Evolutionary conservation across 768 basidiomycete genomes (phyloP), one percentile per base, ranked within the genome.

Genomic region (Rickenella mellea): DNA sequence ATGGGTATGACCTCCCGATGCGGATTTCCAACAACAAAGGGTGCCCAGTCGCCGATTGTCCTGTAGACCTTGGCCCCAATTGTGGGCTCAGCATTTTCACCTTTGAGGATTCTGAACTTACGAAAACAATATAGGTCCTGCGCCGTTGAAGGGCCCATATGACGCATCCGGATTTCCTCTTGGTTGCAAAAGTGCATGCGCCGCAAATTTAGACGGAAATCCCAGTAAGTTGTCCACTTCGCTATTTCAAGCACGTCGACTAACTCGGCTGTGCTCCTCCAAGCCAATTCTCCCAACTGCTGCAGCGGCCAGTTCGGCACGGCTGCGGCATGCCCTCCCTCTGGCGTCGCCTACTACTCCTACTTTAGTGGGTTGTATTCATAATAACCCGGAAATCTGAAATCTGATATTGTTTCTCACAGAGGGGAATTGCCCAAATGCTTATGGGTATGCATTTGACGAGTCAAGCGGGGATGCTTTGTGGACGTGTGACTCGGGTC

Each of bases 281-380:
- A 32, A 75, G 76, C 48, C 26, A 70, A 83, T 60, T 78, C 77
- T 19, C 57, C 67, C 4, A 78, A 81, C 52, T 83, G 81, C 57
- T 84, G 81, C 63, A 70, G 70, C 12, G 82, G 82, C 8, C 56
- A 54, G 30, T 63, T 70, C 58, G 59, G 57, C 55, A 77, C 73
- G 4, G 57, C 76, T 1, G 57, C 51, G 8, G 80, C 77, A 0
- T 83, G 80, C 55, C 79, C 77, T 11, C 48, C 63, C 10, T 71
- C 71, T 3, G 64, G 63, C 17, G 65, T 68, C 7, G 47, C 40
- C 15, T 64, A 58, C 15, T 69, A 69, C 50, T 55, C 47, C 41
- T 74, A 69, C 58, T 74, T 73, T 60, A 75, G n/a, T n/a, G n/a
- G n/a, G n/a, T n/a, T n/a, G n/a, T n/a, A n/a, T n/a, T n/a, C n/a